phyloP scores from a whole-genome alignment of 441 rosid species.

The Kokia cookei region DNA sequence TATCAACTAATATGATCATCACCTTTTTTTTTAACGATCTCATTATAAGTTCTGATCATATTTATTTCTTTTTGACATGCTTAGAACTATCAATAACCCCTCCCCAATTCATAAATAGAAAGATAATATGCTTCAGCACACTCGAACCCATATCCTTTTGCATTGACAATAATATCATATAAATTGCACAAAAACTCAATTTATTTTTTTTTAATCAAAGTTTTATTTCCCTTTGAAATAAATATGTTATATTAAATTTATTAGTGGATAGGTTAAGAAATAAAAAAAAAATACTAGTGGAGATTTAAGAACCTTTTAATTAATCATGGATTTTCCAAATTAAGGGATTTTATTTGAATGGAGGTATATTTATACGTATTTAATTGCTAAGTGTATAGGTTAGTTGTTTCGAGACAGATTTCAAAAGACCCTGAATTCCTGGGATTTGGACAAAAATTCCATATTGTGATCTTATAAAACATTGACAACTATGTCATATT shows the following conservation, averaged over 20 bases:
- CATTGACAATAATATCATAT: too few species aligned
- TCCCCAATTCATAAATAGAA: too few species aligned
- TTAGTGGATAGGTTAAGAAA: background rate
- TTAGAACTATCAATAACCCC: too few species aligned
- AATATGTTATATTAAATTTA: background rate
- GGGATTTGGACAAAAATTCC: conserved; percentile 19
- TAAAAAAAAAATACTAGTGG: too few species aligned
- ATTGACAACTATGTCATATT: background rate
- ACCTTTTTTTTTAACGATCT: background rate
- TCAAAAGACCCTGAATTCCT: conserved; percentile 6
- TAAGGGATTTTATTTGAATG: background rate
- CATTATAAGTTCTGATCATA: too few species aligned
- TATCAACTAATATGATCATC: background rate
- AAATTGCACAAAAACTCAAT: too few species aligned
- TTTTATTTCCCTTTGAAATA: background rate
- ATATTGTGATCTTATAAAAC: background rate
- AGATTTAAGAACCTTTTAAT: background rate
- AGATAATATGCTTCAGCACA: too few species aligned
- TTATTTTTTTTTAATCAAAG: background rate
- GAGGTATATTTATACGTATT: too few species aligned
- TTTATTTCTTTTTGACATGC: too few species aligned
- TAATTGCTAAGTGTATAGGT: conserved; percentile 3
- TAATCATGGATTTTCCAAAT: background rate
- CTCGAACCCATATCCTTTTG: too few species aligned
- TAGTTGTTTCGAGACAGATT: conserved; percentile 21